phyloP scores from a whole-genome alignment of 139 green algal genomes.

The Nannochloris sp. region DNA sequence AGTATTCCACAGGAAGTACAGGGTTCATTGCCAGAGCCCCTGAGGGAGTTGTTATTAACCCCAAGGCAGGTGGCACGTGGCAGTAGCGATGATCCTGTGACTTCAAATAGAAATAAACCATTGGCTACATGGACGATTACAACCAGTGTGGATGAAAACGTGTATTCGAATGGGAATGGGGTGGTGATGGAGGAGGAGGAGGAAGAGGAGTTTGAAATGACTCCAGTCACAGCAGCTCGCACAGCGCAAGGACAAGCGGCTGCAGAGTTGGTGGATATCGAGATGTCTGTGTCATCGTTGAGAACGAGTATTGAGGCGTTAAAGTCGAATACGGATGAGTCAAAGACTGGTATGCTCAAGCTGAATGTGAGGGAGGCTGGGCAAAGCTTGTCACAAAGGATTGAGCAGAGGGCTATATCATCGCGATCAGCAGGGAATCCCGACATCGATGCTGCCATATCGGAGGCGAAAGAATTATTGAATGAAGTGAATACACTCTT shows the following conservation, averaged over 20 bases:
- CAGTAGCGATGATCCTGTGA: not conserved
- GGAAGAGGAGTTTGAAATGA: constrained; percentile 3
- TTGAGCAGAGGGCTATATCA: constrained; percentile 34
- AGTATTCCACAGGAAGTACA: constrained; percentile 42
- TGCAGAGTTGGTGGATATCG: constrained; percentile 54
- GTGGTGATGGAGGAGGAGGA: not conserved
- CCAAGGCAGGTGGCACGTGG: constrained; percentile 3
- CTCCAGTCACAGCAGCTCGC: constrained; percentile 20
- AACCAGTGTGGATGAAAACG: not conserved
- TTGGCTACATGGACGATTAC: constrained; percentile 26
- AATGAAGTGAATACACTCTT: constrained; percentile 13
- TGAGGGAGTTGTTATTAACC: constrained; percentile 5
- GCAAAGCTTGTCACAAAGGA: constrained; percentile 35
- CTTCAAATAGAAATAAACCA: not conserved
- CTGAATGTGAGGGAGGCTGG: constrained; percentile 54
- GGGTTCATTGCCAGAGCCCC: constrained; percentile 18
- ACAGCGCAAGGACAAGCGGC: constrained; percentile 46
- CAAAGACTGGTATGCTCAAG: constrained; percentile 32
- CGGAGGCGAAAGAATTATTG: constrained; percentile 18
- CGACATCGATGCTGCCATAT: constrained; percentile 6
- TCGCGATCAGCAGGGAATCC: not conserved
- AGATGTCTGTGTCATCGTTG: constrained; percentile 37
- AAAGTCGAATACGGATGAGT: constrained; percentile 37
- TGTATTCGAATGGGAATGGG: not conserved
- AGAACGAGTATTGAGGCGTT: constrained; percentile 40